These are phyloP conservation scores for Diutina catenulata DNA, from an alignment of 1,139 yeast species.

Conservation along the genomic window DNA sequence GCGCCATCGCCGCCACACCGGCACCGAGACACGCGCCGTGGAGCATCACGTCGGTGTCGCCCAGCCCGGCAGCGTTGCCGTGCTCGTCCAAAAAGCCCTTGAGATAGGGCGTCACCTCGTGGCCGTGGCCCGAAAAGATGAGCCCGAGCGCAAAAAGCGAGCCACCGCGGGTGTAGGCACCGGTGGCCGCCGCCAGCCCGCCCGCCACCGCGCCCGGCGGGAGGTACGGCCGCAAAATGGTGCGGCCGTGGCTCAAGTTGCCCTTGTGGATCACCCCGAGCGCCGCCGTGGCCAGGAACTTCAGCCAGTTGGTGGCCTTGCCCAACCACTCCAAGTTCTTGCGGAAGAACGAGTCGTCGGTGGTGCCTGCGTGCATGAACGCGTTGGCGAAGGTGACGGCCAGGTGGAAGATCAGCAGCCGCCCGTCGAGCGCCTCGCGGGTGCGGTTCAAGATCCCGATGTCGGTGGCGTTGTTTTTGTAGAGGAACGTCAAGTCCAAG, in stretches of 20 bases:
- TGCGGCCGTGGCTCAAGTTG: slow-evolving; percentile 80
- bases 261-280: slow-evolving; percentile 96
- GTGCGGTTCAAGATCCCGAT: slow-evolving; percentile 71
- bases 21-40: slow-evolving; percentile 96
- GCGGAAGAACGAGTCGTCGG: slow-evolving; percentile 87
- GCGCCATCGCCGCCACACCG: slow-evolving; percentile 97
- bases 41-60: slow-evolving; percentile 73
- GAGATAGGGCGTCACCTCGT: slow-evolving; percentile 74
- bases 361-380: slow-evolving; percentile 92
- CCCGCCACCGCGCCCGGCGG: slow-evolving; percentile 25
- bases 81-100: slow-evolving; percentile 63
- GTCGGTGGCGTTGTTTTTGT: slow-evolving; percentile 83
- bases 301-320: slow-evolving; percentile 96
- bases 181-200: slow-evolving; percentile 23
- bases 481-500: slow-evolving; percentile 76
- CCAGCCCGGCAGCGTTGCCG: slow-evolving; percentile 53
- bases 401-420: slow-evolving; percentile 88
- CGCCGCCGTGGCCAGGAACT: slow-evolving; percentile 96
- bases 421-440: slow-evolving; percentile 74
- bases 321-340: slow-evolving; percentile 92
- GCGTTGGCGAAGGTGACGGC: slow-evolving; percentile 95
- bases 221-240: slow-evolving; percentile 79
- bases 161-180: slow-evolving; percentile 92
- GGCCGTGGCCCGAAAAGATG: slow-evolving; percentile 93
- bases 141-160: slow-evolving; percentile 88